Percentiles rank a stretch among this genome's conserved stretches.
Conservation (phyloP, 2,329 filamentous ascomycete species). For the Beauveria sp. region DNA sequence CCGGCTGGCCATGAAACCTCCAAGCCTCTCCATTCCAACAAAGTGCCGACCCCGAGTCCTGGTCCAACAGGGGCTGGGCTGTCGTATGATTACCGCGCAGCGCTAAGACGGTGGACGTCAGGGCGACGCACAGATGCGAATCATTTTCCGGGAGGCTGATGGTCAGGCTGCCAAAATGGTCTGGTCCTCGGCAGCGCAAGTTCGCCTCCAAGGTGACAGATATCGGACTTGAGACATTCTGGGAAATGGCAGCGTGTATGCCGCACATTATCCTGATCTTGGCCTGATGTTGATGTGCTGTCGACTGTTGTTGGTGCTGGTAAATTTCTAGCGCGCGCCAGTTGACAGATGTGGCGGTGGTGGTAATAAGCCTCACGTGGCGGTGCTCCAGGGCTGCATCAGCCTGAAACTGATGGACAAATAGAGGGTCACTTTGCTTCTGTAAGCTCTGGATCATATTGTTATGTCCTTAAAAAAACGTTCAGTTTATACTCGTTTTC, state of each 20-base stretch:
- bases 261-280: conserved; percentile 44
- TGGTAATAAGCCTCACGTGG: not conserved
- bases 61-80: conserved; percentile 63
- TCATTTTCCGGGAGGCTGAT: conserved; percentile 21
- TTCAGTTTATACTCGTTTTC: too few relatives aligned
- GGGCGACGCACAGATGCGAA: conserved; percentile 41
- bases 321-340: conserved; percentile 1
- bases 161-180: conserved; percentile 43
- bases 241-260: conserved; percentile 46
- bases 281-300: not conserved
- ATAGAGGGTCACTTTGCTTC: too few relatives aligned
- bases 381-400: not conserved
- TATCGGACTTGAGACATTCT: conserved; percentile 18
- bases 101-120: conserved; percentile 82
- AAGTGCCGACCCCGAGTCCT: conserved; percentile 53
- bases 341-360: not conserved
- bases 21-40: conserved; percentile 99
- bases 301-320: not conserved
- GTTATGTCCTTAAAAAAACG: too few relatives aligned
- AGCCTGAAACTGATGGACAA: not conserved
- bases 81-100: conserved; percentile 69
- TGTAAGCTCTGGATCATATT: too few relatives aligned
- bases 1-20: conserved; percentile 52
- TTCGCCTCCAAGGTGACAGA: conserved; percentile 32
- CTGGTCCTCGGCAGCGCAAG: conserved; percentile 51